A percentile compares a stretch with the other conserved stretches of the same genome.
phyloP scores from a whole-genome alignment of 331 rosid genomes.

The Cydonia oblonga region DNA sequence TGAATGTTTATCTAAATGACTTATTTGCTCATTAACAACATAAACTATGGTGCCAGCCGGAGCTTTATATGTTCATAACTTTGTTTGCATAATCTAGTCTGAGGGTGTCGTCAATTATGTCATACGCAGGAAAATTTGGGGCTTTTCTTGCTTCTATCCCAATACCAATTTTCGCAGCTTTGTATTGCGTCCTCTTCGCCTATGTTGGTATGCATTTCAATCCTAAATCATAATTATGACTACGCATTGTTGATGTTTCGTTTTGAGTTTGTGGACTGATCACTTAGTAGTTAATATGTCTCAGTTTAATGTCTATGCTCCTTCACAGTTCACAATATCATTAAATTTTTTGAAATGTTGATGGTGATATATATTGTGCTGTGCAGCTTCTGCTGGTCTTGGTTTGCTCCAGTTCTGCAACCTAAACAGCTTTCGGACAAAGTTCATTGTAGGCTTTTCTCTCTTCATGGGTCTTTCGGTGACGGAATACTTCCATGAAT shows the following conservation, averaged over 20 bases:
- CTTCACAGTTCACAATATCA: neutral
- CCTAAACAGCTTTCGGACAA: conserved; percentile 65
- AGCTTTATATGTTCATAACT: neutral
- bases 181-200: conserved; percentile 72
- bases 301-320: neutral
- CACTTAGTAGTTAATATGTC: neutral
- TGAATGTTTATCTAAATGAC: too few species aligned
- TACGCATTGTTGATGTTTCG: neutral
- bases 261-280: neutral
- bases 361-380: conserved; percentile 5
- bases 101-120: neutral
- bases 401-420: conserved; percentile 75
- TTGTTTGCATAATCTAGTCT: neutral
- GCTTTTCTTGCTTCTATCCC: conserved; percentile 86
- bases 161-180: conserved; percentile 65
- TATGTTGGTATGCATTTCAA: conserved; percentile 51
- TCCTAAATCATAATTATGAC: neutral
- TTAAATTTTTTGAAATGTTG: neutral
- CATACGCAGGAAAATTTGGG: conserved; percentile 67
- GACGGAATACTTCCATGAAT: conserved; percentile 58
- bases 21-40: neutral
- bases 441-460: conserved; percentile 70
- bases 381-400: conserved; percentile 72
- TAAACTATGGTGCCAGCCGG: too few species aligned
- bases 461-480: conserved; percentile 79